Base-by-base conservation (phyloP, 257 asterid species). In the Anisodus acutangulus region DNA sequence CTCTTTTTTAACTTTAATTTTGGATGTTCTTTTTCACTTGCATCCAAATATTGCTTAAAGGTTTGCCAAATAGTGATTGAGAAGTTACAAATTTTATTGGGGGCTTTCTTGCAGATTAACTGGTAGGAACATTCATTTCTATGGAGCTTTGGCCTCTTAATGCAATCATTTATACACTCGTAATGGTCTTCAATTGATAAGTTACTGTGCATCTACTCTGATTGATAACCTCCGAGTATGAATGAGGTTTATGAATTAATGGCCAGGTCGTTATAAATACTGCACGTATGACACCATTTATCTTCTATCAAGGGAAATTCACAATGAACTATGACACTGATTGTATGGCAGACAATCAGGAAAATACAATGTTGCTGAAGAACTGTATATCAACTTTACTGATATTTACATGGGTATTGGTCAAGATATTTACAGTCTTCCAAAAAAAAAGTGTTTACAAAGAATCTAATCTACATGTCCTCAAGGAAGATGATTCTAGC, bases 391-490 rank as follows among this genome's bases (percentile, higher is more conserved):
- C 80, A n/a, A 66, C 66, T 53, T 13, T 8, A 51, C 31, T 78
- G 66, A 53, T 51, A 78, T 78, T 76, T 51, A 76, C 81, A 76
- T 12, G 8, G 80, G 47, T 22, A 49, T 22, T 26, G 63, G 8
- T 76, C 81, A 76, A 51, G 26, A 22, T 74, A 31, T 51, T 49
- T 74, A 74, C 43, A 19, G 16, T 72, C 41, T 19, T 5, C n/a
- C 80, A 41, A 8, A 3, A 0, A 6, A 45, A 67, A 13, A 6
- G 1, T 17, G 4, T 2, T 9, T 4, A 22, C 9, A 26, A 64
- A 64, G 5, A 31, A 51, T 26, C 63, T 26, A 76, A 51, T 26
- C 53, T 76, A 53, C 64, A 31, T 53, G 17, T 31, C 6, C 66
- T 31, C 31, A 15, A 54, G 66, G 51, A 54, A 53, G n/a, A 22